Conservation (phyloP, 768 basidiomycete genomes). For the Termitomyces sp. region DNA sequence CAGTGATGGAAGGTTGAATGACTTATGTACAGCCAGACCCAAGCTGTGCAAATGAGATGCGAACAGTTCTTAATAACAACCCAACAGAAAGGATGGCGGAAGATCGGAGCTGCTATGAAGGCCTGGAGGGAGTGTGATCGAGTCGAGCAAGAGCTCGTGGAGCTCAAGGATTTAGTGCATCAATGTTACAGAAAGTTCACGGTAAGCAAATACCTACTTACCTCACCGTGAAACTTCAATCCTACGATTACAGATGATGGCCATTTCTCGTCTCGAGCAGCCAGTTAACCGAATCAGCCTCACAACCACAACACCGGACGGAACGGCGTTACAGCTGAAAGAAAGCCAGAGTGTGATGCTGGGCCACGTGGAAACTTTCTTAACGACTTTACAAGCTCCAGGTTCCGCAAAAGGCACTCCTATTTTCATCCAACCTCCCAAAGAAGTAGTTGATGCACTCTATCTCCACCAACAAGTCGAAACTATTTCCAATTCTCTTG, state of each 20-base stretch:
- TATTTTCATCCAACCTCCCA: slow-evolving; percentile 1
- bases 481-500: slow-evolving; percentile 8
- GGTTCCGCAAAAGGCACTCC: neutral
- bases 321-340: neutral
- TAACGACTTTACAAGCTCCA: slow-evolving; percentile 2
- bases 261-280: slow-evolving; percentile 10
- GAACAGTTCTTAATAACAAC: neutral
- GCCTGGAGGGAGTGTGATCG: slow-evolving; percentile 5
- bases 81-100: slow-evolving; percentile 2
- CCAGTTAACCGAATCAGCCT: slow-evolving; percentile 2
- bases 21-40: neutral
- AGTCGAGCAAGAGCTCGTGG: slow-evolving; percentile 5
- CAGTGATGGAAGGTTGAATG: neutral
- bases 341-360: slow-evolving; percentile 7
- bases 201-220: slow-evolving; percentile 1
- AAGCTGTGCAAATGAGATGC: slow-evolving; percentile 1
- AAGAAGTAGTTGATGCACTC: slow-evolving; percentile 2
- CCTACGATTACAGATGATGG: neutral
- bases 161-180: slow-evolving; percentile 8
- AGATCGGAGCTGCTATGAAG: slow-evolving; percentile 4
- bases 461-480: slow-evolving; percentile 13
- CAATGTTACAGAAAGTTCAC: slow-evolving; percentile 12
- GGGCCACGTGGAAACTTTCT: slow-evolving; percentile 5
- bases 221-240: neutral
- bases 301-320: neutral